Conservation (phyloP, 2,329 filamentous ascomycete genomes). For the Apiospora rasikravindrae region DNA sequence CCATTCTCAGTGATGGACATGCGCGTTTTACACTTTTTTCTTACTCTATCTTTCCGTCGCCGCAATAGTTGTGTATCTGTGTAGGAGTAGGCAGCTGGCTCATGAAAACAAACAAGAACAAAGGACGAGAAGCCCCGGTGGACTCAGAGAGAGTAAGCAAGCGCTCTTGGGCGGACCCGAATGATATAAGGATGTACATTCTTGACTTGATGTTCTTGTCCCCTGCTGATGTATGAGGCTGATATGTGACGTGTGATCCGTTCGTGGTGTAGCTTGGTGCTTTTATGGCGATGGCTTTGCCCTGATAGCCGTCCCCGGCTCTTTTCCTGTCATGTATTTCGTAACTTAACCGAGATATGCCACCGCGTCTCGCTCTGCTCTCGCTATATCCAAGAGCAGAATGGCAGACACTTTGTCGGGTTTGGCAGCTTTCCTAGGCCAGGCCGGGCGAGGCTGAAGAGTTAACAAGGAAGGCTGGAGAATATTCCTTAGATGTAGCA, state of each 20-base stretch:
- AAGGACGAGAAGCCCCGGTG: background rate
- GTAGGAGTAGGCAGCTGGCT: constrained; percentile 12
- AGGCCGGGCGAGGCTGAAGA: too few relatives aligned
- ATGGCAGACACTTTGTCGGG: too few relatives aligned
- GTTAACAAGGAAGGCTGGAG: too few relatives aligned
- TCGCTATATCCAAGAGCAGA: too few relatives aligned
- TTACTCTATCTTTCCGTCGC: background rate
- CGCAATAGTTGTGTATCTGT: constrained; percentile 9
- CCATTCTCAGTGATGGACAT: background rate
- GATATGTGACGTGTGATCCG: background rate
- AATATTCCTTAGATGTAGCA: too few relatives aligned
- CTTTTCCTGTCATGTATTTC: too few relatives aligned
- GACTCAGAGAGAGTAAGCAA: background rate
- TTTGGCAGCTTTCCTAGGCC: too few relatives aligned
- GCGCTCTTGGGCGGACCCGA: constrained; percentile 2
- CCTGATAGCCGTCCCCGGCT: background rate
- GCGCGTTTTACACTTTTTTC: background rate
- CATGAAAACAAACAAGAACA: constrained; percentile 9
- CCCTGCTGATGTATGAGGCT: background rate
- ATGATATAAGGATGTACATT: constrained; percentile 1
- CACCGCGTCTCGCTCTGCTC: too few relatives aligned
- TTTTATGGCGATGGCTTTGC: too few relatives aligned
- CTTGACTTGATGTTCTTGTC: background rate
- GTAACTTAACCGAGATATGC: too few relatives aligned
- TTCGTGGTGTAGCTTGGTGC: background rate